Base-by-base conservation (phyloP, 1,284 basidiomycete species). In the Rhodotorula mucilaginosa region DNA sequence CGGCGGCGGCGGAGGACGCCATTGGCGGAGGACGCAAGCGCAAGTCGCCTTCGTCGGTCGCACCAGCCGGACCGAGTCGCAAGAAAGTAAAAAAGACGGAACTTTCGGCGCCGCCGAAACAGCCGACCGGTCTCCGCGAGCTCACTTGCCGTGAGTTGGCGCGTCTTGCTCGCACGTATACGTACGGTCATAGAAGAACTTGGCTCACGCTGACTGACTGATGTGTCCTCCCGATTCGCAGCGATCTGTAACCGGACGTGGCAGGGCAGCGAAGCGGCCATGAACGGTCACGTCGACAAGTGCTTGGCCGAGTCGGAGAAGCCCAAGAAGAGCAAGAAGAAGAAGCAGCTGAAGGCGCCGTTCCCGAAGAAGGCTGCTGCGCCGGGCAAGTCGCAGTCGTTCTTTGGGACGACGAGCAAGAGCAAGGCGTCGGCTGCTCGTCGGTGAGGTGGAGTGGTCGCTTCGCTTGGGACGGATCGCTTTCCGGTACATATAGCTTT, bases 231-330 rank as follows among this genome's bases (percentile, higher is more conserved):
- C 5, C 39, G 8, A 34, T 3, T 16, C 13, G 26, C 54, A 64
- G 63, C 73, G 13, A 48, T 76, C 4, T 76, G 75, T 61, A 15
- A 49, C 21, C 70, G 67, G 62, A n/a, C 39, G 16, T 58, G 69
- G 12, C 23, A 44, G 1, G 73, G 69, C n/a, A 67, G 62, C 31
- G 73, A 71, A 58, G 65, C 67, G n/a, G 75, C 75, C 3, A 66
- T 76, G 60, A 46, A n/a, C 7, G 65, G 58, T 0, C 75, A 76
- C 39, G 72, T 76, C 39, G 69, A 61, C 21, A n/a, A 56, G 52
- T 69, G 61, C 65, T 51, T 65, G 44, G 44, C 29, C 6, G 29
- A 2, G 12, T 31, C 49, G 49, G 21, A 56, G 16, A 29, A 29
- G 54, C 23, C 12, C 26, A 56, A 26, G 26, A 31, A 26, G n/a